Base-by-base conservation (phyloP, 331 rosid species). In the Quercus lobata region DNA sequence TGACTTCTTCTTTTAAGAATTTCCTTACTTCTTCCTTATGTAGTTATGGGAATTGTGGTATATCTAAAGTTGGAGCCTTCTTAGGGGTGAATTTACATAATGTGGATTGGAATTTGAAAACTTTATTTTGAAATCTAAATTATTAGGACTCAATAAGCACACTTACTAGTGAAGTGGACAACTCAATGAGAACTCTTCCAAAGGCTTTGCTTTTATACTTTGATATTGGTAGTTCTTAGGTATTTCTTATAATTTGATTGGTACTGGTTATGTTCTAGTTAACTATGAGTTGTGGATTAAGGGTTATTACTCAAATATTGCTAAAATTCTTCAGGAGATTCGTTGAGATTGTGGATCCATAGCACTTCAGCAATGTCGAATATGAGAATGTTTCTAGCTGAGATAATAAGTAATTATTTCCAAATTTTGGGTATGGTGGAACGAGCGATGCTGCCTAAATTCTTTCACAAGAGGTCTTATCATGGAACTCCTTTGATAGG, bases 351-450 rank as follows among this genome's bases (percentile, higher is more conserved):
- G 92, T 94, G 97, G 97, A 85, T 94, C 73, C 97, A 92, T 79
- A 92, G 80, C 41, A 96, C 94, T 29, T 97, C 94, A 8, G 97
- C 98, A 2, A 77, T 92, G 92, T 89, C 96, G 56, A 94, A 91
- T 71, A 92, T 94, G 97, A 97, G 98, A 44, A 91, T 94, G 98
- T 94, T 94, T 53, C 92, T 94, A 58, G 93, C 97, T 32, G 94
- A 92, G 80, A 92, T 94, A 97, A 94, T 92, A 82, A 94, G 97
- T 1, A 97, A 94, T 74, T 86, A 96, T 10, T 94, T 86, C 83
- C 97, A 92, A 86, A 97, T 94, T 80, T 87, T 94, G 0, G 98
- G 98, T 27, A 92, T 94, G 97, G 98, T 97, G 5, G 96, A 92
- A 81, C 76, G 98, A 58, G 98, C 97, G 32, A 83, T 95, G 94